A percentile compares a stretch with the other conserved stretches of the same genome.
phyloP scores from a whole-genome alignment of 352 stramenopile species.

The Phytophthora gonapodyides region DNA sequence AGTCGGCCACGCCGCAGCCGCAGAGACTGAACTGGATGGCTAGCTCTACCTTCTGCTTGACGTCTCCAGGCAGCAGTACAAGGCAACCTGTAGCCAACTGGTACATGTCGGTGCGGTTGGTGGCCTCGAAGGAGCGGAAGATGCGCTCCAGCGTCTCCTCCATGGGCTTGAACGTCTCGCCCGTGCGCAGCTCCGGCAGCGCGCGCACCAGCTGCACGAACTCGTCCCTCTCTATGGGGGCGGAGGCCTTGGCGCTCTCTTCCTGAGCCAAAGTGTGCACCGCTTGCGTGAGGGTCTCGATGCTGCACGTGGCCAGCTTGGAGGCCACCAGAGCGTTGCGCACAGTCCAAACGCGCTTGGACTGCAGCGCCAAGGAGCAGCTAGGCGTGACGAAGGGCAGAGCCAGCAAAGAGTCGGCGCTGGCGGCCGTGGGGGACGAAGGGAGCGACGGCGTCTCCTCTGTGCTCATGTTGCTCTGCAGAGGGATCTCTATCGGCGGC shows the following conservation, averaged over 20 bases:
- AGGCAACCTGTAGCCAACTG: slow-evolving; percentile 65
- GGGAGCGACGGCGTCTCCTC: slow-evolving; percentile 55
- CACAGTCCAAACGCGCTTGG: slow-evolving; percentile 67
- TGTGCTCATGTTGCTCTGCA: slow-evolving; percentile 57
- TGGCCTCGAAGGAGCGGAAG: slow-evolving; percentile 63
- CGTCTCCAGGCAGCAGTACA: slow-evolving; percentile 52
- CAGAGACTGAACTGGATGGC: slow-evolving; percentile 63
- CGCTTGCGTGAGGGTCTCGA: slow-evolving; percentile 41
- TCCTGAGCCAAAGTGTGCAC: slow-evolving; percentile 29
- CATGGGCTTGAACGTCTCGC: slow-evolving; percentile 66
- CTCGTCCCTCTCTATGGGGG: slow-evolving; percentile 49
- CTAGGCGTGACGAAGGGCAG: slow-evolving; percentile 64
- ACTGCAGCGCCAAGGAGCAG: slow-evolving; percentile 68
- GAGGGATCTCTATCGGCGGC: slow-evolving; percentile 38
- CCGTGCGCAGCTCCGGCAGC: slow-evolving; percentile 55
- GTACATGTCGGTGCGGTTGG: slow-evolving; percentile 61
- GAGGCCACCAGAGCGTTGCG: slow-evolving; percentile 75
- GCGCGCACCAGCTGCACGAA: slow-evolving; percentile 64
- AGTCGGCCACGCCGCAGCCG: slow-evolving; percentile 38
- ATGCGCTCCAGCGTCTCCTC: slow-evolving; percentile 71
- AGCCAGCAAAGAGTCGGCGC: slow-evolving; percentile 50
- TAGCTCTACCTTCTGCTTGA: slow-evolving; percentile 59
- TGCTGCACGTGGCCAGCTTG: slow-evolving; percentile 53
- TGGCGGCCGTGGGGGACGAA: slow-evolving; percentile 54
- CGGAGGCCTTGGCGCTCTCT: too few relatives aligned